Conservation (phyloP, 768 basidiomycete genomes). For the Calocybe indica region DNA sequence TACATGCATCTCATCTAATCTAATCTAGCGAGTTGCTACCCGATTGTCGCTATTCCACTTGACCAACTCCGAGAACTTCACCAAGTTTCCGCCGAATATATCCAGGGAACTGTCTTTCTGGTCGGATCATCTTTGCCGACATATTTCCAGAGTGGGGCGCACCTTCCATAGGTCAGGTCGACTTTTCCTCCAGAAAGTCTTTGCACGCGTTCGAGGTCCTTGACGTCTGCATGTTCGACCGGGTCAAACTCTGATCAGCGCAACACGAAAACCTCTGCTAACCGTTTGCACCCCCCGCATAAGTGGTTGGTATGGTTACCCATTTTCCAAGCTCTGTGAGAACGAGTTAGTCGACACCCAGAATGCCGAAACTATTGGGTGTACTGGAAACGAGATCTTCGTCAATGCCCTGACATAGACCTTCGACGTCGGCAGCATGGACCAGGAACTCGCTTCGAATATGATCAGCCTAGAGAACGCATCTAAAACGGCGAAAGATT, state of each 20-base stretch:
- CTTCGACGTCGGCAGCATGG: slow-evolving; percentile 99
- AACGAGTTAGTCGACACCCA: slow-evolving; percentile 6
- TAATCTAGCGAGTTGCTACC: slow-evolving; percentile 26
- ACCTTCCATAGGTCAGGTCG: slow-evolving; percentile 86
- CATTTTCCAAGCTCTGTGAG: slow-evolving; percentile 79
- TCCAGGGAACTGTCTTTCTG: slow-evolving; percentile 41
- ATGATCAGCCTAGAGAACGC: slow-evolving; percentile 1
- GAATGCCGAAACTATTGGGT: slow-evolving; percentile 17
- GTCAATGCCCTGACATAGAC: slow-evolving; percentile 94
- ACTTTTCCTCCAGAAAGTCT: slow-evolving; percentile 76
- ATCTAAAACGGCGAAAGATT: not conserved
- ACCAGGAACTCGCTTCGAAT: slow-evolving; percentile 80
- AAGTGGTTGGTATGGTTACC: slow-evolving; percentile 89
- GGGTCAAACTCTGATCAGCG: not conserved
- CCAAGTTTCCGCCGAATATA: slow-evolving; percentile 64
- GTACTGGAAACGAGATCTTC: slow-evolving; percentile 76
- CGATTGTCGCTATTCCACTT: slow-evolving; percentile 3
- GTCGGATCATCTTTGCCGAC: not conserved
- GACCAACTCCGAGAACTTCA: slow-evolving; percentile 39
- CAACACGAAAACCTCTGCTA: slow-evolving; percentile 4
- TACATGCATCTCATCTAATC: slow-evolving; percentile 36
- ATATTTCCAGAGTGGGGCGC: not conserved
- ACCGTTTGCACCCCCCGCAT: slow-evolving; percentile 96
- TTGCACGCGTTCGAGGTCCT: slow-evolving; percentile 79
- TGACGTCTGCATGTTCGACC: slow-evolving; percentile 45